Evolutionary conservation across 495 filamentous ascomycete species (phyloP).

Genomic region (Clavariopsis aquatica): DNA sequence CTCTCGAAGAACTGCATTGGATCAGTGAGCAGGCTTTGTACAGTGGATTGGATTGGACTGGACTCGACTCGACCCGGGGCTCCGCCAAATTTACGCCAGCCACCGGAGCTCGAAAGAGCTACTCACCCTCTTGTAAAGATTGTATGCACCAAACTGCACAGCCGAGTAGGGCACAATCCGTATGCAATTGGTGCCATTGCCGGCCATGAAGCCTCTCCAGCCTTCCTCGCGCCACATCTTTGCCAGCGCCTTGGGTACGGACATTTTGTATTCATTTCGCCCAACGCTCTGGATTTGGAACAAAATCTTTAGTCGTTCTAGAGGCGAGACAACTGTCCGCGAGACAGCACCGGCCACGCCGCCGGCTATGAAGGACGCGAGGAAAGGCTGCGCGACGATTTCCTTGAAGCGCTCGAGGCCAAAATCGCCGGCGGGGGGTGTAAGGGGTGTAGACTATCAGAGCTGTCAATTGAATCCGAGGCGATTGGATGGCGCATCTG

Average conservation of each 20-base stretch:
- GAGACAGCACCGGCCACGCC: slow-evolving; percentile 97
- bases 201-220: slow-evolving; percentile 93
- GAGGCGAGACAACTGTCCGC: slow-evolving; percentile 90
- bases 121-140: slow-evolving; percentile 90
- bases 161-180: slow-evolving; percentile 97
- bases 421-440: slow-evolving; percentile 13
- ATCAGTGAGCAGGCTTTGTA: slow-evolving; percentile 6
- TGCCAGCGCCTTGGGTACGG: slow-evolving; percentile 78
- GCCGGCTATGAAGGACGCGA: slow-evolving; percentile 92
- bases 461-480: slow-evolving; percentile 3
- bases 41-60: too few relatives aligned
- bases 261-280: slow-evolving; percentile 87
- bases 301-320: slow-evolving; percentile 95
- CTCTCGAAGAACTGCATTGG: slow-evolving; percentile 68
- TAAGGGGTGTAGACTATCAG: slow-evolving; percentile 11
- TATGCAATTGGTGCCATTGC: slow-evolving; percentile 97
- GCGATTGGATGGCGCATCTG: neutral
- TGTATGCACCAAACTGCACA: slow-evolving; percentile 97
- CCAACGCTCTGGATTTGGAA: slow-evolving; percentile 91
- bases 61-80: slow-evolving; percentile 10
- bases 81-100: neutral
- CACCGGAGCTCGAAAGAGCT: neutral
- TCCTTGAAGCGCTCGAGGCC: slow-evolving; percentile 27
- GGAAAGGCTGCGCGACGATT: slow-evolving; percentile 69
- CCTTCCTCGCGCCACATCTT: slow-evolving; percentile 98